Conservation (phyloP, 1,284 basidiomycete genomes). For the Mycosarcoma mackinlayi region DNA sequence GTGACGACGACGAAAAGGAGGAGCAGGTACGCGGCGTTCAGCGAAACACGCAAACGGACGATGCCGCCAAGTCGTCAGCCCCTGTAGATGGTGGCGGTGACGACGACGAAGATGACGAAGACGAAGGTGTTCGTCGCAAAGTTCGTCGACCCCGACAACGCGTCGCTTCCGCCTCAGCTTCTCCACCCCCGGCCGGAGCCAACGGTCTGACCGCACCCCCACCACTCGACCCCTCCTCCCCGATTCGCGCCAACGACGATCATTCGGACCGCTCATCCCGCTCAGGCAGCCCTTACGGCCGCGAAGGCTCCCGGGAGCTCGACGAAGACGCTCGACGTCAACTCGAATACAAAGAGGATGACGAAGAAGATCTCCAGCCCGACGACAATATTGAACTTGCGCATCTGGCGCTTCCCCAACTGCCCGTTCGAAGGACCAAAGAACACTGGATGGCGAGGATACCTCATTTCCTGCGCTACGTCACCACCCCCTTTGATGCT, state of each 20-base stretch:
- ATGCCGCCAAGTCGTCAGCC: not conserved
- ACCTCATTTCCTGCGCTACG: slow-evolving; percentile 65
- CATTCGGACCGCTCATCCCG: slow-evolving; percentile 34
- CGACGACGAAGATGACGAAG: slow-evolving; percentile 47
- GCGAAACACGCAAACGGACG: slow-evolving; percentile 4
- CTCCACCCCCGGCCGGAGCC: slow-evolving; percentile 30
- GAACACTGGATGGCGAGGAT: slow-evolving; percentile 62
- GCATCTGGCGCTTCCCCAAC: slow-evolving; percentile 53
- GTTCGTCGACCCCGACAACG: slow-evolving; percentile 41
- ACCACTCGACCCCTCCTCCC: slow-evolving; percentile 27
- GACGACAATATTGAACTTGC: slow-evolving; percentile 74
- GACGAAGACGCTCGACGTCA: slow-evolving; percentile 46
- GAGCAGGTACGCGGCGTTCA: slow-evolving; percentile 23
- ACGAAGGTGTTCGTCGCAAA: slow-evolving; percentile 35
- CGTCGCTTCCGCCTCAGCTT: slow-evolving; percentile 34
- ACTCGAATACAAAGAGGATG: slow-evolving; percentile 69
- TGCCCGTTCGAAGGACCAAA: slow-evolving; percentile 62
- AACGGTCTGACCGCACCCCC: slow-evolving; percentile 28
- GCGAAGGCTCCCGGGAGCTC: slow-evolving; percentile 39
- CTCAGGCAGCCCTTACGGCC: slow-evolving; percentile 34
- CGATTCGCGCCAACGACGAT: slow-evolving; percentile 15
- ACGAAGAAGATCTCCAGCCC: slow-evolving; percentile 70
- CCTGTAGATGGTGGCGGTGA: slow-evolving; percentile 6
- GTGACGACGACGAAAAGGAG: slow-evolving; percentile 45
- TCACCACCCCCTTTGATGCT: slow-evolving; percentile 53